Base-by-base conservation (phyloP, 345 rosid species). In the Balakata baccata region DNA sequence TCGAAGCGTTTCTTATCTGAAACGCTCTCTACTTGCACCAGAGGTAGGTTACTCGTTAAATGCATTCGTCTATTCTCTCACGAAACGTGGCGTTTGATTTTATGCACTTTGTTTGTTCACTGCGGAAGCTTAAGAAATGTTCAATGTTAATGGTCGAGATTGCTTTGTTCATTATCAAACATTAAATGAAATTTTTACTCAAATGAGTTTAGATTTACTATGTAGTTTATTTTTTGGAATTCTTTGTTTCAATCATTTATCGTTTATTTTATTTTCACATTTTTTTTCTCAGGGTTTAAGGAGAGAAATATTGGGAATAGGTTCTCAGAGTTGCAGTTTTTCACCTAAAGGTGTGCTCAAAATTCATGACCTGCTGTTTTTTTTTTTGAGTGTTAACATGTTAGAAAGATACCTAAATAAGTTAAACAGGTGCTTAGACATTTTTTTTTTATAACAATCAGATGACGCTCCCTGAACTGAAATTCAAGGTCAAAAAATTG, bases 301-400 rank as follows among this genome's bases (percentile, higher is more conserved):
- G 70, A 74, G 84, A 66, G 86, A 78, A 47, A 69, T 84, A 5
- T 68, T 86, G 71, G 89, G 88, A 20, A 69, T 89, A 47, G 80
- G 87, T 75, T 77, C 84, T 77, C 92, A 85, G 77, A 65, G 78
- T 17, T 80, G 88, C 62, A 75, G 79, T 80, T 89, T 76, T 72
- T 81, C 97, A 14, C 82, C 96, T 34, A 90, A 88, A 88, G 95
- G 98, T 88, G 98, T 88, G 64, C 22, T 63, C 41, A 78, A 75
- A 64, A 29, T 53, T 74, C 57, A 6, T 65, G 57, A 59, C 38
- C 0, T 56, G 41, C 72, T 43, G 49, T 64, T 74, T 64, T 56
- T 62, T 17, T 45, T 78, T 67, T 52, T 62, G 12, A 3, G 3
- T 68, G 20, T 47, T 61, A 68, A 34, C 66, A 34, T n/a, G 8